Evolutionary conservation across 192 early-diverging fungal genomes (phyloP), one percentile per base, ranked within the genome.

Genomic region (Gonapodya sp.): DNA sequence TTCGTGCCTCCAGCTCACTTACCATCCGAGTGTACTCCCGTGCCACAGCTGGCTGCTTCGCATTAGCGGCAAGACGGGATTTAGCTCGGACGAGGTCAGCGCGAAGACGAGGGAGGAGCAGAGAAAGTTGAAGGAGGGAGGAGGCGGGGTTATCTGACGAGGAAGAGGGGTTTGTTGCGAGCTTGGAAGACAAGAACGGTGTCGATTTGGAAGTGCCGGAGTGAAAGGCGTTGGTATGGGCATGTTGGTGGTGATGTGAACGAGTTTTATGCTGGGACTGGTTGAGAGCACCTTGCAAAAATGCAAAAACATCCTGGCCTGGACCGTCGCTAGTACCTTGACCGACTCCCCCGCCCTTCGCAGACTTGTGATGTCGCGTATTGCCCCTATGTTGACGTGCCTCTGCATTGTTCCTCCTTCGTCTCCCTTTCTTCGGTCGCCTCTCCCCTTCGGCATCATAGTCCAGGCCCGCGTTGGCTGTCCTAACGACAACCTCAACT

Each of bases 51-150:
- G 75, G 75, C 75, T 77, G 30, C 31, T 34, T 18, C 31, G 75
- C 75, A 34, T 77, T 77, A 2, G 75, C 75, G 8, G 75, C 75
- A 16, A 77, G 75, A 8, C 75, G 75, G 30, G 75, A 18, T 33
- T 34, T 8, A 8, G 75, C 75, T 2, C 75, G 75, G 31, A 34
- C 75, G 8, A 77, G 75, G 30, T 77, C 30, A 2, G 75, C 8
- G 16, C 18, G 75, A 16, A 77, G 75, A 8, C 30, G 30, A 8
- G 75, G 30, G 34, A 18, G 75, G 8, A 18, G 75, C 30, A 32
- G 8, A 18, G 75, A 18, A 34, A 77, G 18, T 34, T 77, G 30
- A 33, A 77, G 75, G 31, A 18, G 75, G 18, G 34, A 14, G 30
- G 75, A 31, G 18, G 18, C 18, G 75, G 75, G 8, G 14, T 2